These are phyloP conservation scores for Senecio squalidus DNA, from an alignment of 140 eudicot genomes.

Conservation along the genomic window DNA sequence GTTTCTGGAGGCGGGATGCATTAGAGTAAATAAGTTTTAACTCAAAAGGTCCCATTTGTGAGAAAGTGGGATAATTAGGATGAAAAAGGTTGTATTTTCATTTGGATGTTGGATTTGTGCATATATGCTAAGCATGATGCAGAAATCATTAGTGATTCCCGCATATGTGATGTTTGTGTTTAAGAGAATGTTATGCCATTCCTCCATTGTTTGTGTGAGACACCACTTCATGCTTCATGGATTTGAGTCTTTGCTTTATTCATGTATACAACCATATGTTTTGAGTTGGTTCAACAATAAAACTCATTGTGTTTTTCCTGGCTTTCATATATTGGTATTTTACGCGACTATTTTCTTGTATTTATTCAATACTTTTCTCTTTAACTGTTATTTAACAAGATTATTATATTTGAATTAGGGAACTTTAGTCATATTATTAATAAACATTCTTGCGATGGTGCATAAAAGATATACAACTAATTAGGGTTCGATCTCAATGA, in stretches of 20 bases:
- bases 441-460: no score
- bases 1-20: slow-evolving; percentile 36
- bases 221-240: slow-evolving; percentile 38
- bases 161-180: slow-evolving; percentile 40
- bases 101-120: slow-evolving; percentile 41
- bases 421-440: no score
- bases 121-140: slow-evolving; percentile 45
- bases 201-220: slow-evolving; percentile 41
- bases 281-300: slow-evolving; percentile 35
- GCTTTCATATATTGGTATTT: background rate
- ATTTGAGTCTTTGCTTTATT: slow-evolving; percentile 31
- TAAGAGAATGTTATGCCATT: slow-evolving; percentile 40
- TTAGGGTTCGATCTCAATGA: no score
- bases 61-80: slow-evolving; percentile 27
- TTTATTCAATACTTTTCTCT: no score
- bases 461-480: no score
- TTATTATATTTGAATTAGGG: no score
- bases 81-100: slow-evolving; percentile 27
- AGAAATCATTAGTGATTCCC: slow-evolving; percentile 34
- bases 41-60: slow-evolving; percentile 17
- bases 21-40: slow-evolving; percentile 22
- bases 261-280: slow-evolving; percentile 35
- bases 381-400: no score
- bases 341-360: background rate
- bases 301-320: slow-evolving; percentile 20